phyloP scores from a whole-genome alignment of 257 asterid species.

The Coffea canephora region DNA sequence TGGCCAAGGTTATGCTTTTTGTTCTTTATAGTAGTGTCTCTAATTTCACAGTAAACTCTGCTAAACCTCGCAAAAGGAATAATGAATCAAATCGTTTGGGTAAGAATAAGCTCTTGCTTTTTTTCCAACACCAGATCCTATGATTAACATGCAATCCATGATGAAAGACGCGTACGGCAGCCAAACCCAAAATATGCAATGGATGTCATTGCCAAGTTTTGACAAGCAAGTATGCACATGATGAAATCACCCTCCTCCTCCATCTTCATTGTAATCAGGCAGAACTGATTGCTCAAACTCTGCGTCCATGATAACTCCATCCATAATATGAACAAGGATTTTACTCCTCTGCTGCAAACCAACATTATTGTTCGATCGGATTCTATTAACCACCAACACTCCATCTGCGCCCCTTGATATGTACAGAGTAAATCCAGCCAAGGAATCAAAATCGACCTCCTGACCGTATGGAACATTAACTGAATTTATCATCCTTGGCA shows the following conservation, averaged over 20 bases:
- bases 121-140: not conserved
- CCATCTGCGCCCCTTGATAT: slow-evolving; percentile 47
- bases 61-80: not conserved
- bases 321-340: slow-evolving; percentile 46
- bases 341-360: slow-evolving; percentile 37
- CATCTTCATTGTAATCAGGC: slow-evolving; percentile 22
- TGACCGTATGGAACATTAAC: slow-evolving; percentile 38
- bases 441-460: slow-evolving; percentile 52
- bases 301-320: slow-evolving; percentile 61
- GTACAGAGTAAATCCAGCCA: slow-evolving; percentile 54
- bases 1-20: no score
- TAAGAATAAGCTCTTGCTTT: not conserved
- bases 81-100: not conserved
- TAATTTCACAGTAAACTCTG: not conserved
- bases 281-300: slow-evolving; percentile 51
- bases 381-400: slow-evolving; percentile 50
- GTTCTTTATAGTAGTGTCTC: not conserved
- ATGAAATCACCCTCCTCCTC: not conserved
- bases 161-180: not conserved
- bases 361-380: slow-evolving; percentile 36
- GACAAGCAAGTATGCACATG: not conserved
- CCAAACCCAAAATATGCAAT: not conserved
- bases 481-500: slow-evolving; percentile 48
- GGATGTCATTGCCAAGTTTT: not conserved
- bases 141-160: not conserved